These are phyloP conservation scores for Moniliophthora roreri DNA, from an alignment of 1,284 basidiomycete genomes.

Conservation along the genomic window DNA sequence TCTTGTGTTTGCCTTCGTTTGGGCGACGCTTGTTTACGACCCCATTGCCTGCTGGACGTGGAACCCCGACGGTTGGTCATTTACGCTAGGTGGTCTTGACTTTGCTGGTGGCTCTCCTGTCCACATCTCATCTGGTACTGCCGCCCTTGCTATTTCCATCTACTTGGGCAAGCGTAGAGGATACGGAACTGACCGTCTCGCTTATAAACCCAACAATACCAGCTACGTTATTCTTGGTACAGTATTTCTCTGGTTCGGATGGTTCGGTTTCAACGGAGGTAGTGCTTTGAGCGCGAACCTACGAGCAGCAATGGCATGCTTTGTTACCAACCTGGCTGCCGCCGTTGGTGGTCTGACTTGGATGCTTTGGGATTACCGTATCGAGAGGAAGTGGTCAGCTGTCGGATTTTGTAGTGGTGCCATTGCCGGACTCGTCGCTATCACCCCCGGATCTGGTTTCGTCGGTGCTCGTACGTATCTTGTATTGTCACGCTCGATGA, in stretches of 20 bases:
- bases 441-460: conserved; percentile 90
- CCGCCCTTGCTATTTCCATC: conserved; percentile 88
- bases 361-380: conserved; percentile 93
- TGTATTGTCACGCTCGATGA: neutral
- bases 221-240: conserved; percentile 92
- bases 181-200: conserved; percentile 89
- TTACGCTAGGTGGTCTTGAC: conserved; percentile 69
- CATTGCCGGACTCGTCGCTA: conserved; percentile 86
- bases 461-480: conserved; percentile 70
- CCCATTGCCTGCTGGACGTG: conserved; percentile 93
- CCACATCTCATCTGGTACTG: conserved; percentile 90
- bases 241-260: conserved; percentile 95
- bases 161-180: conserved; percentile 91
- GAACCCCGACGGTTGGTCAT: conserved; percentile 8
- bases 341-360: conserved; percentile 88
- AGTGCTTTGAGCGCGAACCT: conserved; percentile 85
- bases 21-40: conserved; percentile 93
- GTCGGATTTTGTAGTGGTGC: conserved; percentile 98
- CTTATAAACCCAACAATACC: conserved; percentile 87
- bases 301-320: conserved; percentile 87
- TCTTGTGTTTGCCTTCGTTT: conserved; percentile 87
- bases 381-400: conserved; percentile 91
- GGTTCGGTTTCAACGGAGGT: conserved; percentile 93
- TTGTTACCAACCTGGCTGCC: conserved; percentile 91
- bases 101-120: conserved; percentile 97